A percentile compares a stretch with the other conserved stretches of the same genome.
phyloP scores from a whole-genome alignment of 208 protist species.

The Polymyxa betae region DNA sequence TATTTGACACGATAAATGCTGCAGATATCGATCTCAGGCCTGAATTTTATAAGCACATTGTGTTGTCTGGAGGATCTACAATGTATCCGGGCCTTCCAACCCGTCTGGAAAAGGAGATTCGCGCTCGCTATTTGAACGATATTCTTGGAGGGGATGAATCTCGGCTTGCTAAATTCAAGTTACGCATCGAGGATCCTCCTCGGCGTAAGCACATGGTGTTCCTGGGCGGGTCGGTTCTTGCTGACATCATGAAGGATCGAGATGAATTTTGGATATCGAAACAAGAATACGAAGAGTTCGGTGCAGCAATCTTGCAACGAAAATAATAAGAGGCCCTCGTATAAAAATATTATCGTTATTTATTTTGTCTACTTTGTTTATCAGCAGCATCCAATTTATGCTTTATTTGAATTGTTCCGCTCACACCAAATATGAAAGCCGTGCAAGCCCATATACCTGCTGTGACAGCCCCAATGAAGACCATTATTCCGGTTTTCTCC shows the following conservation, averaged over 20 bases:
- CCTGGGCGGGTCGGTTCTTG: slow-evolving; percentile 90
- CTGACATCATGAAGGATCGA: slow-evolving; percentile 87
- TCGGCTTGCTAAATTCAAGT: slow-evolving; percentile 63
- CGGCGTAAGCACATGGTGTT: slow-evolving; percentile 95
- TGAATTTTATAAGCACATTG: slow-evolving; percentile 92
- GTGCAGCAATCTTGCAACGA: slow-evolving; percentile 54
- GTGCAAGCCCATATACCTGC: too few species aligned
- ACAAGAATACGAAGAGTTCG: slow-evolving; percentile 79
- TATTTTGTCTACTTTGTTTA: too few species aligned
- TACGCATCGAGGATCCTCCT: slow-evolving; percentile 88
- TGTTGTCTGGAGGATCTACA: slow-evolving; percentile 94
- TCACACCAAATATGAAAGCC: too few species aligned
- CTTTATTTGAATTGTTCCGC: too few species aligned
- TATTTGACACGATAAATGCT: slow-evolving; percentile 91
- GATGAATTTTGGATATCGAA: slow-evolving; percentile 82
- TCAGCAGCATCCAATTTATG: too few species aligned
- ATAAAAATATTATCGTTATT: not conserved
- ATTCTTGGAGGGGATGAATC: slow-evolving; percentile 81
- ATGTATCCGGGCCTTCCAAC: slow-evolving; percentile 94
- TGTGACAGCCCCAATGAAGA: too few species aligned
- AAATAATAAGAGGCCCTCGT: slow-evolving; percentile 34
- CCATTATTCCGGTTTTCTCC: too few species aligned
- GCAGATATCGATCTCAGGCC: slow-evolving; percentile 78
- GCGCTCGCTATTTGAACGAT: slow-evolving; percentile 82
- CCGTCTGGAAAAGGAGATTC: slow-evolving; percentile 91